These are phyloP conservation scores for Arabidopsis thaliana DNA, from an alignment of 345 rosid species.

Conservation along the genomic window TAIR10.1 NC_003076.8:21226001-21226500, in stretches of 20 bases:
- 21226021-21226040: background rate
- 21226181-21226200: conserved; percentile 42
- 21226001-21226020: background rate
- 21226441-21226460: conserved; percentile 16
- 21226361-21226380: conserved; percentile 9
- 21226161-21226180: conserved; percentile 38
- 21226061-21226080: background rate
- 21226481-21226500: background rate
- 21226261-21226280: conserved; percentile 40
- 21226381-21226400: background rate
- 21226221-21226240: conserved; percentile 25
- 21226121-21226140: conserved; percentile 24
- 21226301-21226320: conserved; percentile 11
- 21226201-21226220: conserved; percentile 44
- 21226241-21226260: conserved; percentile 34
- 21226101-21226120: conserved; percentile 20
- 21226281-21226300: conserved; percentile 13
- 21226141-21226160: conserved; percentile 39
- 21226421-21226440: background rate
- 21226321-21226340: background rate
- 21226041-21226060: conserved; percentile 1
- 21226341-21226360: conserved; percentile 14
- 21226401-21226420: background rate
- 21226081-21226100: background rate
- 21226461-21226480: conserved; percentile 1